A percentile compares a stretch with the other conserved stretches of the same genome.
Conservation (phyloP, 1,284 basidiomycete species). For the Trichosporon sp. region DNA sequence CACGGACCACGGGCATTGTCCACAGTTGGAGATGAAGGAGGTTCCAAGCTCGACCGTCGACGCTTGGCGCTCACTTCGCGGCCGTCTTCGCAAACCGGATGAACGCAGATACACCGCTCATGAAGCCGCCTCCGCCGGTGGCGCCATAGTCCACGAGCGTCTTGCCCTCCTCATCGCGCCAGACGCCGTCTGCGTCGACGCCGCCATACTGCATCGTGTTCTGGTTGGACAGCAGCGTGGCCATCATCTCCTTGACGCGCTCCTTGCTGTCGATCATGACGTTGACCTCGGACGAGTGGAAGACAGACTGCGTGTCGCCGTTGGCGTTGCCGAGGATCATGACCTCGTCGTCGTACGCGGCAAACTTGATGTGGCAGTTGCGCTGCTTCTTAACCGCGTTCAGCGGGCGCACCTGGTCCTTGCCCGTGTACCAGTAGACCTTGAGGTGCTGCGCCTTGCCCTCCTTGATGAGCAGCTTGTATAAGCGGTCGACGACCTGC, state of each 20-base stretch:
- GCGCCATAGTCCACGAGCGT: constrained; percentile 47
- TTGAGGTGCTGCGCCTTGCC: constrained; percentile 58
- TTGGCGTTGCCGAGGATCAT: constrained; percentile 60
- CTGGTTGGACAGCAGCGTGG: constrained; percentile 61
- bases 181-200: constrained; percentile 63
- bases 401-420: constrained; percentile 64
- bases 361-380: constrained; percentile 74
- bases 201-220: constrained; percentile 65
- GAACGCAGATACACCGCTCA: constrained; percentile 40
- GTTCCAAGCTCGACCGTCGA: not conserved
- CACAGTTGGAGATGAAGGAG: not conserved
- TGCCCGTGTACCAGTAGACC: constrained; percentile 59
- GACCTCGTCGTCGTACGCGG: constrained; percentile 65
- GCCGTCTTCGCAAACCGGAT: constrained; percentile 41
- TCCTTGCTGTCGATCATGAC: constrained; percentile 64
- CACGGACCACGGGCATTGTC: not conserved
- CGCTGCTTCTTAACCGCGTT: constrained; percentile 68
- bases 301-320: constrained; percentile 65
- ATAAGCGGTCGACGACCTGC: constrained; percentile 65
- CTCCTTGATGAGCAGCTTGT: constrained; percentile 54
- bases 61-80: constrained; percentile 13
- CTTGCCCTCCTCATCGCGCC: constrained; percentile 59
- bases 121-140: constrained; percentile 39
- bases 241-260: constrained; percentile 63
- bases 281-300: constrained; percentile 73